These are phyloP conservation scores for Protomyces inundatus DNA, from an alignment of 1,139 yeast genomes.

Conservation along the genomic window DNA sequence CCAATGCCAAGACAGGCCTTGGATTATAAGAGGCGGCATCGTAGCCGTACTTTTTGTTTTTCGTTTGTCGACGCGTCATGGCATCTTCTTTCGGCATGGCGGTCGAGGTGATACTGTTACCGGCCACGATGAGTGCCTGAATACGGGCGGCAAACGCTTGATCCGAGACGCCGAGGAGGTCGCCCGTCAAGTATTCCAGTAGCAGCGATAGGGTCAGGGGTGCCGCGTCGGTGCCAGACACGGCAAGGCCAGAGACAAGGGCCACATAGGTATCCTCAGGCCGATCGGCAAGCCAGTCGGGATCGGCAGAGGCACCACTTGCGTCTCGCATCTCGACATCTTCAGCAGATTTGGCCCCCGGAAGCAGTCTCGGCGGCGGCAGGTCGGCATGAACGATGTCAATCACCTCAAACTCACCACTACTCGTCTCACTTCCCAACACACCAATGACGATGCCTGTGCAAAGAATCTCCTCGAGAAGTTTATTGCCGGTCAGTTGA, in stretches of 20 bases:
- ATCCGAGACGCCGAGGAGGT: constrained; percentile 42
- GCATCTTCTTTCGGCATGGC: constrained; percentile 33
- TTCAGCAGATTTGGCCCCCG: not conserved
- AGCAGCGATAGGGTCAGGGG: constrained; percentile 56
- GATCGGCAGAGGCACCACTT: not conserved
- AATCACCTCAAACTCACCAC: constrained; percentile 79
- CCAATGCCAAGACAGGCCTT: constrained; percentile 45
- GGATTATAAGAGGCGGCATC: constrained; percentile 34
- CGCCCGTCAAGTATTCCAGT: constrained; percentile 68
- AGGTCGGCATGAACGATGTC: constrained; percentile 69
- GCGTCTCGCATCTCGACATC: not conserved
- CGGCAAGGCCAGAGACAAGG: constrained; percentile 65
- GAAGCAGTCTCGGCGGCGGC: constrained; percentile 47
- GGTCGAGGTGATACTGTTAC: constrained; percentile 56
- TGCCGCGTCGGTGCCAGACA: constrained; percentile 47
- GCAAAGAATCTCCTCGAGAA: constrained; percentile 54
- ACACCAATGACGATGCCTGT: constrained; percentile 86
- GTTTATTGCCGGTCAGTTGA: constrained; percentile 59
- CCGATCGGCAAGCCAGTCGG: not conserved
- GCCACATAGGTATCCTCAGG: constrained; percentile 46
- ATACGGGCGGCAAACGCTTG: constrained; percentile 41
- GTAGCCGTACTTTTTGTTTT: constrained; percentile 34
- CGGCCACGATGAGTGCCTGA: constrained; percentile 62
- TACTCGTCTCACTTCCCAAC: constrained; percentile 75
- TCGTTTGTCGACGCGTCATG: constrained; percentile 32